A percentile compares a stretch with the other conserved stretches of the same genome.
Conservation (phyloP, 2,329 filamentous ascomycete genomes). For the Pseudogymnoascus sp. region DNA sequence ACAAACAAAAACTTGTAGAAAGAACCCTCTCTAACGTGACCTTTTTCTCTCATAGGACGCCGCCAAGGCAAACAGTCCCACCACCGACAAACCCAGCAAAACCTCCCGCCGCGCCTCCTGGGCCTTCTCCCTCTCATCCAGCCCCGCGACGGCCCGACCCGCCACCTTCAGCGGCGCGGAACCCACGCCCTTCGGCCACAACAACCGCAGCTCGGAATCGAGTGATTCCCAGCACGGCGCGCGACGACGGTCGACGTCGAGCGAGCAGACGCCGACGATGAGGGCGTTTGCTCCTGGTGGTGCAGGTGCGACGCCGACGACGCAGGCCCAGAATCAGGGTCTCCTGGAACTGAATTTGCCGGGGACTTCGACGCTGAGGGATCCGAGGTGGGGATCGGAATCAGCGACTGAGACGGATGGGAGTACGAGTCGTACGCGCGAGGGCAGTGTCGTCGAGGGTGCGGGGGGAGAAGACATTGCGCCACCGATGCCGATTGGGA, state of each 20-base stretch:
- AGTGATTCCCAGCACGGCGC: neutral
- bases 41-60: neutral
- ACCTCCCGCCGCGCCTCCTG: neutral
- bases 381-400: neutral
- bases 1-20: neutral
- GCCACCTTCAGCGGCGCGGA: neutral
- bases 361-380: neutral
- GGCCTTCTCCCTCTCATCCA: conserved; percentile 2
- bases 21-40: neutral
- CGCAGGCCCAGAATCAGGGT: neutral
- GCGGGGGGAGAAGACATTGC: conserved; percentile 14
- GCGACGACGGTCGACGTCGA: neutral
- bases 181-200: neutral
- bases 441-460: neutral
- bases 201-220: neutral
- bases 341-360: neutral
- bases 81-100: neutral
- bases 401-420: neutral
- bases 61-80: neutral
- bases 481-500: conserved; percentile 28
- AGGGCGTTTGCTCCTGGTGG: neutral
- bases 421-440: neutral
- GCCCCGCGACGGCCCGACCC: neutral
- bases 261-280: neutral
- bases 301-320: neutral